These are phyloP conservation scores for Plasmodium gonderi DNA, from an alignment of 169 alveolate genomes.

Conservation along the genomic window DNA sequence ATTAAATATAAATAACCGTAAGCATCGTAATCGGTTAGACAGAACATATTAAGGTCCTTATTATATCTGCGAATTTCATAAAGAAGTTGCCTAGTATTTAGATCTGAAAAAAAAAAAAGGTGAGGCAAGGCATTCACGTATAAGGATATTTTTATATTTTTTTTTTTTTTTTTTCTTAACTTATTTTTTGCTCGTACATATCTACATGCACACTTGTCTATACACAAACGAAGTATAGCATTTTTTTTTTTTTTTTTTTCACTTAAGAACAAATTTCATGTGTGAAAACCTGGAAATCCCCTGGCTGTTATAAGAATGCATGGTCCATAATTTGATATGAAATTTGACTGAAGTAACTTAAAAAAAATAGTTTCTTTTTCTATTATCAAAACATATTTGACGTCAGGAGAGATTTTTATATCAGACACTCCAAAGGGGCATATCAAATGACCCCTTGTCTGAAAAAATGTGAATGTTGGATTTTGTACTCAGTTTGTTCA, in stretches of 20 bases:
- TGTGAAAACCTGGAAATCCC: constrained; percentile 64
- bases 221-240: neutral
- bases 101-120: constrained; percentile 11
- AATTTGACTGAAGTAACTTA: constrained; percentile 70
- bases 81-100: constrained; percentile 62
- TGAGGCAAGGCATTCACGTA: neutral
- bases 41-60: constrained; percentile 24
- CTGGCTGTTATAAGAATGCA: constrained; percentile 47
- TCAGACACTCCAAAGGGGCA: constrained; percentile 69
- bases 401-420: constrained; percentile 67
- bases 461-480: neutral
- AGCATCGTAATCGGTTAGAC: constrained; percentile 73
- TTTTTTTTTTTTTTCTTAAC: no score
- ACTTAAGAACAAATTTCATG: neutral
- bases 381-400: constrained; percentile 72
- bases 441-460: constrained; percentile 73
- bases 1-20: constrained; percentile 34
- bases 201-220: neutral
- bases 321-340: constrained; percentile 64
- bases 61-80: constrained; percentile 25
- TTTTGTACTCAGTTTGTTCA: no score
- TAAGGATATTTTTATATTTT: neutral
- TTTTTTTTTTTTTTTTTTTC: neutral
- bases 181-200: no score
- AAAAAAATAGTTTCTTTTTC: constrained; percentile 79